Conservation (phyloP, 345 rosid species). For the Syzygium jambos region DNA sequence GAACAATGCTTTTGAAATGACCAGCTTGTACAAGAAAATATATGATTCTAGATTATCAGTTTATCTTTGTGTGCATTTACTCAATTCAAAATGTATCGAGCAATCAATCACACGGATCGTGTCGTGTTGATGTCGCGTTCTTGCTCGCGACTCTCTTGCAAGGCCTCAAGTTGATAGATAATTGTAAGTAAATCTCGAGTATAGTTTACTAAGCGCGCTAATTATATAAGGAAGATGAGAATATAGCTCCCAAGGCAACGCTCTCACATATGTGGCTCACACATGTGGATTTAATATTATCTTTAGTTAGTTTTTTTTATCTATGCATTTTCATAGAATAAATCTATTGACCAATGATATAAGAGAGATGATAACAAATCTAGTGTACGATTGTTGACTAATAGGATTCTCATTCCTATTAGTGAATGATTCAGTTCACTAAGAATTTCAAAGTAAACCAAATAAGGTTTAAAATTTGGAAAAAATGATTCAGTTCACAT, state of each 20-base stretch:
- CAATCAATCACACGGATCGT: accelerated
- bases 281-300: neutral
- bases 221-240: neutral
- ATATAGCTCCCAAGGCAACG: neutral
- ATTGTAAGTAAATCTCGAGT: neutral
- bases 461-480: neutral
- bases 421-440: too few relatives aligned
- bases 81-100: neutral
- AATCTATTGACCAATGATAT: neutral
- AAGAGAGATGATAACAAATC: neutral
- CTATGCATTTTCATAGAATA: neutral
- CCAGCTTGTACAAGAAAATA: neutral
- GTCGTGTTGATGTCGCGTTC: neutral
- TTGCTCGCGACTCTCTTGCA: neutral
- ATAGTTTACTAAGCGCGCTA: neutral
- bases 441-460: neutral
- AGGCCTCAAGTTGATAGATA: neutral
- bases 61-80: neutral
- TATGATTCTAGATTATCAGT: neutral
- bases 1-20: neutral
- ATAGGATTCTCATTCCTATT: neutral
- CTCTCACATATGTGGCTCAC: neutral
- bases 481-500: neutral
- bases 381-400: neutral
- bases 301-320: neutral